A percentile compares a stretch with the other conserved stretches of the same genome.
phyloP scores from a whole-genome alignment of 176 grass and related monocot genomes.

The Pontederia paniculata region DNA sequence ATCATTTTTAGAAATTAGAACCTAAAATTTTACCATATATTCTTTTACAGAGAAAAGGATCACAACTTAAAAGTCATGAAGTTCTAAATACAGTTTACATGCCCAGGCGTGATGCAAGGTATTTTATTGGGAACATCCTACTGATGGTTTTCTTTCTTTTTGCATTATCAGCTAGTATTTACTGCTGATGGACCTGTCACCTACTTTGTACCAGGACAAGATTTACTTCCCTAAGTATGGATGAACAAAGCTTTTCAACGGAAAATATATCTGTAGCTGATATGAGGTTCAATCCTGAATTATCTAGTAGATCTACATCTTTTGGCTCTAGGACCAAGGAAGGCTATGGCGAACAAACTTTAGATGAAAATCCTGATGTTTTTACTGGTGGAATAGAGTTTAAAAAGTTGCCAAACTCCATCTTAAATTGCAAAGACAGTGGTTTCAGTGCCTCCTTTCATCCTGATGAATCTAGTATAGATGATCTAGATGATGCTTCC shows the following conservation, averaged over 20 bases:
- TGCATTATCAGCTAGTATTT: background rate
- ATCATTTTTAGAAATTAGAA: background rate
- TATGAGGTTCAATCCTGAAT: slow-evolving; percentile 47
- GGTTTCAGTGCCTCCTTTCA: slow-evolving; percentile 15
- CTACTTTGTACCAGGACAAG: slow-evolving; percentile 27
- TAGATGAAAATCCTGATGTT: slow-evolving; percentile 34
- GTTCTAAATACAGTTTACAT: slow-evolving; percentile 44
- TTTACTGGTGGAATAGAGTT: slow-evolving; percentile 30
- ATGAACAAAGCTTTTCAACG: slow-evolving; percentile 40
- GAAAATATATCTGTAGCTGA: slow-evolving; percentile 65
- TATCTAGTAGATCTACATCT: slow-evolving; percentile 83
- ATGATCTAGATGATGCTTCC: slow-evolving; percentile 19
- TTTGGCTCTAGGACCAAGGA: slow-evolving; percentile 55
- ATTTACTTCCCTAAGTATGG: slow-evolving; percentile 47
- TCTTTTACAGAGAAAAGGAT: slow-evolving; percentile 75
- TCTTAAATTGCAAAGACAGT: slow-evolving; percentile 16
- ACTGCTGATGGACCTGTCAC: background rate
- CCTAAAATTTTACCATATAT: slow-evolving; percentile 20
- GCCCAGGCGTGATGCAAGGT: slow-evolving; percentile 54
- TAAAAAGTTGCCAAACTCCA: slow-evolving; percentile 26
- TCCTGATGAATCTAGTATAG: slow-evolving; percentile 18
- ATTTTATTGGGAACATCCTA: slow-evolving; percentile 7
- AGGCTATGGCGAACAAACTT: slow-evolving; percentile 47
- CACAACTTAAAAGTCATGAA: slow-evolving; percentile 49
- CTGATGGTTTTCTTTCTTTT: slow-evolving; percentile 9